phyloP scores from a whole-genome alignment of 208 protist species.

The Leishmania mexicana region DNA sequence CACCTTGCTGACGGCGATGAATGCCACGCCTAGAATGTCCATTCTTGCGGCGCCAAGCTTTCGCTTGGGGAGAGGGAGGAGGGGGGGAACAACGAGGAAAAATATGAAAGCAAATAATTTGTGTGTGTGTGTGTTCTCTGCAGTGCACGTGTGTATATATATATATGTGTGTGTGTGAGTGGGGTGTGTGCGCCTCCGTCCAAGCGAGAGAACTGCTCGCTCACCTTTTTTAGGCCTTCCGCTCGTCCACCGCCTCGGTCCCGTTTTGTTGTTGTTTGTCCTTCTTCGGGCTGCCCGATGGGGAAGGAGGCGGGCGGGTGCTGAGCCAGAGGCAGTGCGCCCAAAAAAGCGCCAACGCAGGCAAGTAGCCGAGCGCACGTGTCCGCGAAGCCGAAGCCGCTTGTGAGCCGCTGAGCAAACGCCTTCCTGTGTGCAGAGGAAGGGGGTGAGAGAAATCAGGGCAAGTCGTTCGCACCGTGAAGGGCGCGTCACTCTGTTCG shows the following conservation, averaged over 20 bases:
- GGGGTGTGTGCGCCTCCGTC: background rate
- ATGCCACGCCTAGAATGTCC: constrained; percentile 66
- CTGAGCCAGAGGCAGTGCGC: background rate
- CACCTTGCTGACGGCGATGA: constrained; percentile 75
- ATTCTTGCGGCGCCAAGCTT: constrained; percentile 5
- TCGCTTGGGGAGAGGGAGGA: background rate
- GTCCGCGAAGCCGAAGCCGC: background rate
- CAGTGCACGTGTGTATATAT: background rate
- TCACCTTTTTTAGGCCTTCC: background rate
- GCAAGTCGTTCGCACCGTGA: background rate
- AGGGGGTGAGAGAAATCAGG: background rate
- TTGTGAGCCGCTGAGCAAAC: background rate
- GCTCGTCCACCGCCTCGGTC: background rate
- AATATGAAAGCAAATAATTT: background rate
- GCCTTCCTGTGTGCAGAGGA: background rate
- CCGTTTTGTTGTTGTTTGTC: background rate
- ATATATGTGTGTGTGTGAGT: background rate
- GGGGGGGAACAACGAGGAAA: background rate
- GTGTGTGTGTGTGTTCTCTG: background rate
- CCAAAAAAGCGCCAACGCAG: background rate
- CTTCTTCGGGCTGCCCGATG: background rate
- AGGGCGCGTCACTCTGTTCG: background rate
- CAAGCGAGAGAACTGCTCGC: background rate
- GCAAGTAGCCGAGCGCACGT: background rate
- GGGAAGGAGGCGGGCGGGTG: background rate